phyloP scores from a whole-genome alignment of 176 grass and related monocot genomes.

The Phyllostachys edulis region DNA sequence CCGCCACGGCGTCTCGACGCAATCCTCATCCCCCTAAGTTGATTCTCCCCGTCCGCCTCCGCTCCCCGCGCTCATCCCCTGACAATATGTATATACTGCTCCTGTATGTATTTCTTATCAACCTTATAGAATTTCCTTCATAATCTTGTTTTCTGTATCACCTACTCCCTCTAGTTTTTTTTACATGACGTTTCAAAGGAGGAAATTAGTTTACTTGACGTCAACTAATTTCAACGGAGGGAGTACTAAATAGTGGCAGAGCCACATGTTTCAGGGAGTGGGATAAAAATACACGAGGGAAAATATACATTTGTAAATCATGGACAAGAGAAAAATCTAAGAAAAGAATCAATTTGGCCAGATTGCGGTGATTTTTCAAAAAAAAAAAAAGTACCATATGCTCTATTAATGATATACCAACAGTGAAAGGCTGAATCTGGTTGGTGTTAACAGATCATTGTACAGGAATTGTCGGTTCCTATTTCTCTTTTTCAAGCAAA shows the following conservation, averaged over 20 bases:
- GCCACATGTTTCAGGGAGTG: background rate
- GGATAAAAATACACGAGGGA: background rate
- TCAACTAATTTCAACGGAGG: no score
- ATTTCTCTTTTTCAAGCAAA: background rate
- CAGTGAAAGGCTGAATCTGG: background rate
- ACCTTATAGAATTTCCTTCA: background rate
- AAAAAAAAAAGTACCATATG: background rate
- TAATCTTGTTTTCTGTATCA: background rate
- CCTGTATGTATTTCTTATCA: background rate
- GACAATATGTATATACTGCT: background rate
- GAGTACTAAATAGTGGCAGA: background rate
- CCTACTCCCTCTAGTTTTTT: no score
- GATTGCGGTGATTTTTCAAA: background rate
- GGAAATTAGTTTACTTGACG: no score
- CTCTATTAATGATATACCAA: background rate
- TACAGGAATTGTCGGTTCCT: background rate
- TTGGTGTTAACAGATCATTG: background rate
- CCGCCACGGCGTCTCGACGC: no score
- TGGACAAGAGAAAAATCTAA: background rate
- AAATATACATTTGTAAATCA: background rate
- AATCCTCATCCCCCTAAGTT: no score
- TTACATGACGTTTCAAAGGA: no score
- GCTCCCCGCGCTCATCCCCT: no score
- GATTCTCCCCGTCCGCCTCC: no score
- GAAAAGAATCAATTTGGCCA: background rate